phyloP scores from a whole-genome alignment of 176 grass and related monocot genomes.

The Calamus simplicifolius region DNA sequence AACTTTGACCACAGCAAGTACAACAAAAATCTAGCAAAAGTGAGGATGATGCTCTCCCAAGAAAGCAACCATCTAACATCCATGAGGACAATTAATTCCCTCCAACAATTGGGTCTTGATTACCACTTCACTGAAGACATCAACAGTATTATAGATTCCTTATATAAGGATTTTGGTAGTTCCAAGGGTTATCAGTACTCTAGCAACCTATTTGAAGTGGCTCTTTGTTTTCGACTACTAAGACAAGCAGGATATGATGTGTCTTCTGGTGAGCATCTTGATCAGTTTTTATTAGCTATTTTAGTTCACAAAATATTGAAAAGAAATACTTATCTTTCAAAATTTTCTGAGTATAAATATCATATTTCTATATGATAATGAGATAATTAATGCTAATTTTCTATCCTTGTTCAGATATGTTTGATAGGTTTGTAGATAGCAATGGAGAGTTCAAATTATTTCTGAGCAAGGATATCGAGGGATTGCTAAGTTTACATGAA shows the following conservation, averaged over 20 bases:
- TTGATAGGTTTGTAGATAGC: neutral
- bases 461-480: neutral
- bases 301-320: neutral
- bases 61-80: neutral
- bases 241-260: conserved; percentile 2
- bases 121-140: conserved; percentile 1
- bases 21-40: neutral
- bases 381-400: neutral
- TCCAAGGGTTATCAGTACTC: neutral
- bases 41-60: neutral
- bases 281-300: neutral
- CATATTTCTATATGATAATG: too few species aligned
- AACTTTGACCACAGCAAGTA: too few species aligned
- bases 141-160: neutral
- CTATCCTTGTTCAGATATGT: neutral
- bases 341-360: neutral
- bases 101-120: neutral
- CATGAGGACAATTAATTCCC: neutral
- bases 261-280: neutral
- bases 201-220: neutral
- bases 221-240: conserved; percentile 2
- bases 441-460: neutral
- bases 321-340: neutral
- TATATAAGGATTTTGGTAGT: neutral
- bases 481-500: conserved; percentile 1